Evolutionary conservation across 2,329 filamentous ascomycete genomes (phyloP), one percentile per base, ranked within the genome.

Genomic region (Calonectria ilicicola): DNA sequence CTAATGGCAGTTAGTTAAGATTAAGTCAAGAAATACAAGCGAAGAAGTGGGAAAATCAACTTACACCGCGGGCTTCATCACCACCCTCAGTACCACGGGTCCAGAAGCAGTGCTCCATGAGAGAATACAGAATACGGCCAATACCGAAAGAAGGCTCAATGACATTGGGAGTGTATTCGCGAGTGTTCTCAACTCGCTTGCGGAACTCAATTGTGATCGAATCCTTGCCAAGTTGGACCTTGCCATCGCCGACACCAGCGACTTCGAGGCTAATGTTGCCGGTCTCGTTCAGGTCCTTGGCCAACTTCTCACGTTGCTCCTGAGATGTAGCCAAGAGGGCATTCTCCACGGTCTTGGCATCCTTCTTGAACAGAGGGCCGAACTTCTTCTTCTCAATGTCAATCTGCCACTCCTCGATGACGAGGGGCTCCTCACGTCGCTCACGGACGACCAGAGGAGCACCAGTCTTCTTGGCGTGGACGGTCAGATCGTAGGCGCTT

Each of bases 131-230:
- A 75, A 98, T 98, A 79, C 96, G 92, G 72, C 96, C 97, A 81
- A 98, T 98, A 88, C 96, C 96, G 80, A 98, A 99, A 0, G 96
- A 98, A 2, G 96, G 97, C 87, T 99, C 97, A 79, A 98, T 97
- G 60, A 98, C 95, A 82, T 98, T 98, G 72, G 96, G 96, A 0
- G 93, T 97, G 87, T 95, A 99, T 83, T 98, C 96, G 80, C 97
- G 91, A 71, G 93, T 91, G 82, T 98, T 93, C 84, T 98, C 95
- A 5, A 92, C 90, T 75, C 95, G 90, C 78, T 93, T 98, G 79
- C 93, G 91, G 86, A 94, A 95, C 86, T 96, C 94, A 78, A 98
- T 95, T 71, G 88, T 91, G 82, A 99, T 88, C 62, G 97, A 89
- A 73, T 98, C 95, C 82, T 93, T 93, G 79, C 89, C 88, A 65